phyloP scores from a whole-genome alignment of 352 stramenopile genomes.

The Globisporangium spinosum region DNA sequence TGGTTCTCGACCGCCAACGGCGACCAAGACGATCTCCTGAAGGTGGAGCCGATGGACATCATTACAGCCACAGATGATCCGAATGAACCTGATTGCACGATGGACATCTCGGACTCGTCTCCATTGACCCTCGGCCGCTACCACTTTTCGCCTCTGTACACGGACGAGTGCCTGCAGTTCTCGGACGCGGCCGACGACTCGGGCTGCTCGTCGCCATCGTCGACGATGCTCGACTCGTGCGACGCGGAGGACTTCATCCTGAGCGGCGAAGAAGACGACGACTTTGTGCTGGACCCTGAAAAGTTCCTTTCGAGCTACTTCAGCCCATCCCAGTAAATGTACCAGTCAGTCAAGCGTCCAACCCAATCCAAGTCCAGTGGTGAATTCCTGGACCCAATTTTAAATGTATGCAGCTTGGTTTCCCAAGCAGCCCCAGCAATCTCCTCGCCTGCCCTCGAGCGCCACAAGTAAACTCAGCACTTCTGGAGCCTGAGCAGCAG shows the following conservation, averaged over 20 bases:
- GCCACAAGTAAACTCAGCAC: background rate
- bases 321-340: conserved; percentile 24
- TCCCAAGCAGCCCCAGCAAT: background rate
- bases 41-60: conserved; percentile 12
- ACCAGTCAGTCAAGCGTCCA: background rate
- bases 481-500: conserved; percentile 19
- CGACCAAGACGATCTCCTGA: conserved; percentile 25
- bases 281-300: conserved; percentile 84
- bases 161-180: conserved; percentile 25
- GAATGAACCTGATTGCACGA: background rate
- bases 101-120: conserved; percentile 16
- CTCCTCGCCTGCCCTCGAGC: background rate
- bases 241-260: conserved; percentile 32
- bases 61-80: background rate
- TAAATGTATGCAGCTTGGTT: conserved; percentile 14
- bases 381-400: background rate
- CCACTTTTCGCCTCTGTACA: conserved; percentile 27
- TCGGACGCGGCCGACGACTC: conserved; percentile 14
- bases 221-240: conserved; percentile 20
- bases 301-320: conserved; percentile 88
- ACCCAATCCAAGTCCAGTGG: background rate
- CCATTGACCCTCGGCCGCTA: conserved; percentile 19
- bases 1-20: conserved; percentile 65
- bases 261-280: conserved; percentile 54
- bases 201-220: conserved; percentile 22